These are phyloP conservation scores for Penicillium desertorum DNA, from an alignment of 495 filamentous ascomycete species.

Conservation along the genomic window DNA sequence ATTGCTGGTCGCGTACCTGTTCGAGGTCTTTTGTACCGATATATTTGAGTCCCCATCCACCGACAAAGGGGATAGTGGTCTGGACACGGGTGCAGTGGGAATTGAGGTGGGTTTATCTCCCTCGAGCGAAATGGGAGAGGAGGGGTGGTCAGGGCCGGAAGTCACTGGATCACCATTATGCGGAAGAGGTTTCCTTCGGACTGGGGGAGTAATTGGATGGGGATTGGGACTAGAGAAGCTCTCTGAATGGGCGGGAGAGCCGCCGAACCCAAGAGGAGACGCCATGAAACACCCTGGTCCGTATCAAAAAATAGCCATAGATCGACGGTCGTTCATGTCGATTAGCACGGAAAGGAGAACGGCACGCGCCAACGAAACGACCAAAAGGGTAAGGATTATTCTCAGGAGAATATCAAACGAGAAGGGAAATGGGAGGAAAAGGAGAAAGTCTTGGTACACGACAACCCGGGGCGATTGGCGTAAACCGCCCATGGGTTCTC, in stretches of 20 bases:
- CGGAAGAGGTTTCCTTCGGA: slow-evolving; percentile 45
- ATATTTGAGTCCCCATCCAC: slow-evolving; percentile 36
- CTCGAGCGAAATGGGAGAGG: slow-evolving; percentile 33
- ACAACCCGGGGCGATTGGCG: slow-evolving; percentile 25
- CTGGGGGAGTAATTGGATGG: slow-evolving; percentile 24
- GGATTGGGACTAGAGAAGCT: slow-evolving; percentile 18
- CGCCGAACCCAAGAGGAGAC: slow-evolving; percentile 29
- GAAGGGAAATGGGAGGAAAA: slow-evolving; percentile 18
- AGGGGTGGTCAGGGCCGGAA: slow-evolving; percentile 27
- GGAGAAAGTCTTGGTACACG: slow-evolving; percentile 15
- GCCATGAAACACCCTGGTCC: slow-evolving; percentile 30
- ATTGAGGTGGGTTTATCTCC: slow-evolving; percentile 30
- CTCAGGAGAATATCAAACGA: slow-evolving; percentile 13
- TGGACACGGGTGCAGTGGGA: slow-evolving; percentile 24
- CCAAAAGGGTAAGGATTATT: slow-evolving; percentile 28
- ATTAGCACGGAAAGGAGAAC: slow-evolving; percentile 25
- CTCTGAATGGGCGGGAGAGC: slow-evolving; percentile 25
- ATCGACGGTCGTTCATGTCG: slow-evolving; percentile 31
- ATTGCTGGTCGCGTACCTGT: slow-evolving; percentile 40
- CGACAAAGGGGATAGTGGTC: slow-evolving; percentile 25
- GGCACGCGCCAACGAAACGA: slow-evolving; percentile 22
- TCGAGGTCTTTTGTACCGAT: slow-evolving; percentile 39
- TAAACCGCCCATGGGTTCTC: slow-evolving; percentile 26
- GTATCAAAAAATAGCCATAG: slow-evolving; percentile 33
- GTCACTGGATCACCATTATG: slow-evolving; percentile 35